Conservation (phyloP, 495 filamentous ascomycete species). For the Aspergillus asperescens region DNA sequence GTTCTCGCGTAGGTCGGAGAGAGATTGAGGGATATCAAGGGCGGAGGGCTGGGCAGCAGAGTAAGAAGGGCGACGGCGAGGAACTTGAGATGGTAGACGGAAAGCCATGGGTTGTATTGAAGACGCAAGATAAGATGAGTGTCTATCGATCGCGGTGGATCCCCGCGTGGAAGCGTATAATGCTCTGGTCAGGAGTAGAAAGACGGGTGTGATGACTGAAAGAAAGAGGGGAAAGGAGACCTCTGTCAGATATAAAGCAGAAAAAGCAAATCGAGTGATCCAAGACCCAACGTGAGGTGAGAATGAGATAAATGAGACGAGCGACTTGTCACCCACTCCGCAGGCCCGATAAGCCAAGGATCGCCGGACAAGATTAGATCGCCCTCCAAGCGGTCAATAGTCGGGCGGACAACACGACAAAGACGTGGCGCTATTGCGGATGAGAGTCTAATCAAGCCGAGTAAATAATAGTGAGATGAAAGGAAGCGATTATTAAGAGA, state of each 20-base stretch:
- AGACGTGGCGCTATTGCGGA: background rate
- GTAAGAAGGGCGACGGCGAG: slow-evolving; percentile 54
- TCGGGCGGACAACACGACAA: slow-evolving; percentile 1
- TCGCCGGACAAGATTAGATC: background rate
- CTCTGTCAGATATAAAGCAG: background rate
- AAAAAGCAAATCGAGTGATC: slow-evolving; percentile 3
- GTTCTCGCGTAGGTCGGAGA: slow-evolving; percentile 40
- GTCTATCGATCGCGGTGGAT: slow-evolving; percentile 23
- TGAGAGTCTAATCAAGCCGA: background rate
- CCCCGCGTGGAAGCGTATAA: slow-evolving; percentile 17
- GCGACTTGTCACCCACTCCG: background rate
- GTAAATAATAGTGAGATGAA: background rate
- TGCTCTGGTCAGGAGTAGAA: background rate
- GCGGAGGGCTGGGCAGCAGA: slow-evolving; percentile 41
- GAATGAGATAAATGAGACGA: background rate
- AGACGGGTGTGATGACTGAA: background rate
- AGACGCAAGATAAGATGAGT: slow-evolving; percentile 13
- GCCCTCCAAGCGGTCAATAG: slow-evolving; percentile 2
- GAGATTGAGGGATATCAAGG: slow-evolving; percentile 34
- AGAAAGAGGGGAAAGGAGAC: background rate
- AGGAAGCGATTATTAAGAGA: background rate
- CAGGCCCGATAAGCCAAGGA: slow-evolving; percentile 5
- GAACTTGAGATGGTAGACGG: slow-evolving; percentile 64
- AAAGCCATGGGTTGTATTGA: slow-evolving; percentile 63
- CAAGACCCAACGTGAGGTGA: background rate